phyloP scores from a whole-genome alignment of 78 protist genomes.

The Neovahlkampfia damariscottae region DNA sequence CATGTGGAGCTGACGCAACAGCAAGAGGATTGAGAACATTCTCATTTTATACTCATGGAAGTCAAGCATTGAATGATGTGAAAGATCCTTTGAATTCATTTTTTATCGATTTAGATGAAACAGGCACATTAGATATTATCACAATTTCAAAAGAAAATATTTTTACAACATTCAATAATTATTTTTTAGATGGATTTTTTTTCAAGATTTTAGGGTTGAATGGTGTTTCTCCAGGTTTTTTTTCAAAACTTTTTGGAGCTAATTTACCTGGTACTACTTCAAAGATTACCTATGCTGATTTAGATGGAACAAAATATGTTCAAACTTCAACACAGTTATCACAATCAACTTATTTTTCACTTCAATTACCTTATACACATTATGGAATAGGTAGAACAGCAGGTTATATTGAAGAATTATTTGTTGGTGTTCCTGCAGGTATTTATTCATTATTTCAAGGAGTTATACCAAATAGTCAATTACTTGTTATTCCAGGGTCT shows the following conservation, averaged over 20 bases:
- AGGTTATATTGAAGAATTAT: constrained; percentile 1
- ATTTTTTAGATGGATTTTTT: not conserved
- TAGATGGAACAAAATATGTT: not conserved
- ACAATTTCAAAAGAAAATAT: no score
- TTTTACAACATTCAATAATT: no score
- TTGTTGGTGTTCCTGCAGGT: not conserved
- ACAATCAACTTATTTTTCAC: not conserved
- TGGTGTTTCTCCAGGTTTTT: not conserved
- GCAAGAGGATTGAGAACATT: no score
- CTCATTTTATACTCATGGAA: no score
- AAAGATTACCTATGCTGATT: not conserved
- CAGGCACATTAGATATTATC: no score
- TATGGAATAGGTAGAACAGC: not conserved
- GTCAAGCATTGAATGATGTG: no score
- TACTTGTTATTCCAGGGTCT: not conserved
- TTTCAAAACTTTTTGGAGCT: not conserved
- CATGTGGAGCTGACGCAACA: no score
- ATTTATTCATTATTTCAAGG: not conserved
- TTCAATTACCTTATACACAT: not conserved
- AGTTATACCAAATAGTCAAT: not conserved
- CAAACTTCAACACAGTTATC: not conserved
- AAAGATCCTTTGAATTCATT: no score
- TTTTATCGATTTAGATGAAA: no score
- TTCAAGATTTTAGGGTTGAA: not conserved
- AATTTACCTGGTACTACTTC: not conserved